These are phyloP conservation scores for Camellia oleifera DNA, from an alignment of 179 eudicot genomes.

Conservation along the genomic window DNA sequence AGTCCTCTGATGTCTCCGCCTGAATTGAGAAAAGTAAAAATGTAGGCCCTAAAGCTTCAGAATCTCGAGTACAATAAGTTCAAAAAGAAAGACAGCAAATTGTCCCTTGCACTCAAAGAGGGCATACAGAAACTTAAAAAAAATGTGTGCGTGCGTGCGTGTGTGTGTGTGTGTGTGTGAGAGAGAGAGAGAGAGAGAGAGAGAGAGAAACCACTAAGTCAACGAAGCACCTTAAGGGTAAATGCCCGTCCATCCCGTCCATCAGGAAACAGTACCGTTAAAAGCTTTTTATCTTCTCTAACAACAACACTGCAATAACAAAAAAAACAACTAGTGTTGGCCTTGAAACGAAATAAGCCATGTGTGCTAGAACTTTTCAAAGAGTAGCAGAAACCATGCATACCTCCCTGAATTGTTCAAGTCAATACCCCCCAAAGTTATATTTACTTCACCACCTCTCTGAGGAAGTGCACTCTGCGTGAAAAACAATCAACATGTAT, in stretches of 20 bases:
- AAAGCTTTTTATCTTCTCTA: conserved; percentile 88
- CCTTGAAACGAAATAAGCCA: neutral
- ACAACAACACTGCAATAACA: conserved; percentile 85
- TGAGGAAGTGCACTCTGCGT: conserved; percentile 85
- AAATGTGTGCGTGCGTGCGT: too few species aligned
- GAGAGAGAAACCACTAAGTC: neutral
- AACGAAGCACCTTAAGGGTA: conserved; percentile 81
- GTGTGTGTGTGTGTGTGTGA: too few species aligned
- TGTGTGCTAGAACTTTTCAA: neutral
- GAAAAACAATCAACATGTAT: conserved; percentile 15
- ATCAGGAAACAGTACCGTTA: conserved; percentile 98
- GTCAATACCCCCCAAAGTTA: conserved; percentile 97
- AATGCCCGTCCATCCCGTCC: conserved; percentile 99
- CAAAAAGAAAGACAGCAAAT: neutral
- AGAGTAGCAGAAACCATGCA: neutral
- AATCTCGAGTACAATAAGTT: neutral
- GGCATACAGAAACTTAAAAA: neutral
- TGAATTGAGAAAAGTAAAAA: conserved; percentile 25
- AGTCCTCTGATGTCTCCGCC: conserved; percentile 97
- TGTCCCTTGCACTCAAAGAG: neutral
- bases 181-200: too few species aligned
- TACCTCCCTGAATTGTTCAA: conserved; percentile 99
- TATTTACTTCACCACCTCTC: conserved; percentile 93
- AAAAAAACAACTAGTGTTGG: conserved; percentile 1
- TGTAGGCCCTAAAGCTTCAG: neutral